Base-by-base conservation (phyloP, 1,284 basidiomycete species). In the Ganoderma boninense region DNA sequence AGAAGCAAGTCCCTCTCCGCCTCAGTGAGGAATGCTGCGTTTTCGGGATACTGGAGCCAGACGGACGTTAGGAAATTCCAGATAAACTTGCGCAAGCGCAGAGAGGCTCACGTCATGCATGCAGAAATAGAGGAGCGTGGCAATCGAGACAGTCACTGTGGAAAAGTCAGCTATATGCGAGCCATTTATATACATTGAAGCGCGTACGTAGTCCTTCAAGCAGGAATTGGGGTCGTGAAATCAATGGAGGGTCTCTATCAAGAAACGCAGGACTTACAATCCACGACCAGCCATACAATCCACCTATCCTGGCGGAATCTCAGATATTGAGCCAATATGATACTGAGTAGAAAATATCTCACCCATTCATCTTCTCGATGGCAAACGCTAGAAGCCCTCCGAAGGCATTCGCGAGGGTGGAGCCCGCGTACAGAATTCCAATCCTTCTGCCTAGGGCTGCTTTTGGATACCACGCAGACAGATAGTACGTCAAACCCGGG, bases 381-480 rank as follows among this genome's bases (percentile, higher is more conserved):
- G 62, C 69, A 60, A 65, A 70, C 2, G 69, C 69, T 6, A 70
- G 63, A 13, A 70, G 56, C 0, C 69, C 69, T 29, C 69, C 69
- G 16, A 71, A 71, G 1, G 67, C 70, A 46, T 87, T 71, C 0
- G 89, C 86, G 26, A 89, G 79, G 0, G 88, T 88, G 35, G 87
- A 85, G 0, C 84, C 83, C 1, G 87, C 85, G 73, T 89, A 89
- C 81, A 89, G 88, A n/a, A 84, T 80, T 8, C 87, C 62, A n/a
- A 74, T 64, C 4, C 74, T 71, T 54, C 62, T 67, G 5, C 67
- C 70, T 4, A 69, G 69, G 42, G 71, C 65, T 2, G 65, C 38
- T 16, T 73, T 62, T 14, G 68, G 68, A 40, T 73, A 73, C 72
- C 72, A 73, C 7, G 65, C 70, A 83, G 84, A 89, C 82, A 70